These are phyloP conservation scores for Zea luxurians DNA, from an alignment of 176 grass and related monocot species.

Conservation along the genomic window DNA sequence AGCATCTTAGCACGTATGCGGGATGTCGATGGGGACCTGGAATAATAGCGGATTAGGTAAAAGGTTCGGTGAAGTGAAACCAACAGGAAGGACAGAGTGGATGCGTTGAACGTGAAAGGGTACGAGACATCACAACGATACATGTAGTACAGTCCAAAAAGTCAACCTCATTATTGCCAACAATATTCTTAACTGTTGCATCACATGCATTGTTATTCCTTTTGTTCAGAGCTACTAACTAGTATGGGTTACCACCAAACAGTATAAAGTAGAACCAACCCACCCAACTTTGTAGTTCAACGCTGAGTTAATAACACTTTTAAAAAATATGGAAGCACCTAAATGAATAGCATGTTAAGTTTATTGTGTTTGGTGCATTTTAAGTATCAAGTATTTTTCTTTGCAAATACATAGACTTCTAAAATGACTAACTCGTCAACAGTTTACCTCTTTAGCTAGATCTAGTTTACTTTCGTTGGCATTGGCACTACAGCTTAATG, in stretches of 20 bases:
- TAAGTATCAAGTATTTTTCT: not conserved
- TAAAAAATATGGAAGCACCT: not conserved
- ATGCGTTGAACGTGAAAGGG: constrained; percentile 5
- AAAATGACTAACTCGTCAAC: not conserved
- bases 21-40: constrained; percentile 78
- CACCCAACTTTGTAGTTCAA: constrained; percentile 11
- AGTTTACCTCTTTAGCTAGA: not conserved
- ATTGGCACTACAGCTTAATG: not conserved
- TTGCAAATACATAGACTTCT: not conserved
- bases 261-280: not conserved
- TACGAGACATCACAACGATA: not conserved
- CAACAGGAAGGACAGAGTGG: not conserved
- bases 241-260: not conserved
- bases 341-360: not conserved
- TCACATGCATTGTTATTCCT: constrained; percentile 12
- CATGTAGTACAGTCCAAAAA: not conserved
- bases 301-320: not conserved
- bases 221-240: constrained; percentile 17
- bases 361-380: not conserved
- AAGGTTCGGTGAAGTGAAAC: not conserved
- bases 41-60: not conserved
- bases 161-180: not conserved
- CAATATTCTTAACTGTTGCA: constrained; percentile 16
- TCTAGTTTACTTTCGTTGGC: not conserved
- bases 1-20: constrained; percentile 96